Conservation (phyloP, 1,139 yeast genomes). For the Wickerhamiella infanticola region DNA sequence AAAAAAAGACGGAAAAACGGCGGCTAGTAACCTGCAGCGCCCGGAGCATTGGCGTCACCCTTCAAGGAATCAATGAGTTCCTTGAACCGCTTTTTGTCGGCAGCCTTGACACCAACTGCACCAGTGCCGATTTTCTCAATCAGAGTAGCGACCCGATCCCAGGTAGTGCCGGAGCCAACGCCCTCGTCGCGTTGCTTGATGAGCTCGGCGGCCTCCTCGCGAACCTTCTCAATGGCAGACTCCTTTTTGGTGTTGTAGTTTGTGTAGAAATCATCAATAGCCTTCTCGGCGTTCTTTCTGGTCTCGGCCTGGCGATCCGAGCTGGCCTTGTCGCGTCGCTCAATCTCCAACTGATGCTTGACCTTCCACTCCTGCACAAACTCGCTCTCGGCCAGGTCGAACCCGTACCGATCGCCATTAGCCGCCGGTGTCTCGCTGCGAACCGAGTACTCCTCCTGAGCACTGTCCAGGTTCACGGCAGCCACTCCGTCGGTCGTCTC, state of each 20-base stretch:
- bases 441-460: neutral
- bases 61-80: slow-evolving; percentile 48
- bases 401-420: slow-evolving; percentile 13
- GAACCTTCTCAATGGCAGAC: slow-evolving; percentile 46
- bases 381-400: slow-evolving; percentile 23
- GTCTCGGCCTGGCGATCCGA: slow-evolving; percentile 51
- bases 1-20: neutral
- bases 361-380: slow-evolving; percentile 58
- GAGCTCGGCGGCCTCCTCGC: slow-evolving; percentile 52
- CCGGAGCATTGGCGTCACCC: slow-evolving; percentile 61
- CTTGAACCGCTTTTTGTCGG: slow-evolving; percentile 58
- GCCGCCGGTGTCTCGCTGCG: slow-evolving; percentile 10
- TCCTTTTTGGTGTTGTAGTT: slow-evolving; percentile 81
- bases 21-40: slow-evolving; percentile 39
- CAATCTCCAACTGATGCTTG: slow-evolving; percentile 67
- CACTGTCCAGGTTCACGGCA: neutral
- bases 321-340: slow-evolving; percentile 65
- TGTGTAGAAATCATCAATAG: slow-evolving; percentile 88
- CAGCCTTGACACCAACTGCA: slow-evolving; percentile 30
- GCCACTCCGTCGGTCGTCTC: neutral
- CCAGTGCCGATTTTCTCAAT: slow-evolving; percentile 26
- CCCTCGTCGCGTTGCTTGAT: slow-evolving; percentile 66
- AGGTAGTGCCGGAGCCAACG: slow-evolving; percentile 53
- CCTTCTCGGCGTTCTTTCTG: slow-evolving; percentile 63
- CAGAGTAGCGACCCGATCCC: slow-evolving; percentile 64